Base-by-base conservation (phyloP, 1,284 basidiomycete genomes). In the Rhodotorula sp. region DNA sequence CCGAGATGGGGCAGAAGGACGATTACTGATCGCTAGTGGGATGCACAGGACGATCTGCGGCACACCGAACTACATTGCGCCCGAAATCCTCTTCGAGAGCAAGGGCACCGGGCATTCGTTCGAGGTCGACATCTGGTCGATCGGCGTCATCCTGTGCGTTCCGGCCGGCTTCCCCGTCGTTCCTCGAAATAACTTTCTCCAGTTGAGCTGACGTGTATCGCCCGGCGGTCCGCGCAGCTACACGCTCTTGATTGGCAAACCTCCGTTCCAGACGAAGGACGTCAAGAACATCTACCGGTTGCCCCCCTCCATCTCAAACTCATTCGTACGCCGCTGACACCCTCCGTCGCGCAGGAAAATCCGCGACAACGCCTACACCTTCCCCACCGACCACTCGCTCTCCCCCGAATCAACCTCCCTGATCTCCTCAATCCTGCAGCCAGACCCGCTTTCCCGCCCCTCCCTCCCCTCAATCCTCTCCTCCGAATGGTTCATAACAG, bases 21-120 rank as follows among this genome's bases (percentile, higher is more conserved):
- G 56, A 30, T 49, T 52, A 53, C 54, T 51, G 29, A 44, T 34
- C 22, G 8, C 5, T 59, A 24, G 27, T 59, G 55, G 30, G n/a
- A 32, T 34, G 32, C 3, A 32, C 70, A 86, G 84, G 78, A 99
- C 95, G 0, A 95, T 98, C 59, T 98, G 95, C 77, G 96, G 95
- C 10, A 99, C 95, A 2, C 96, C 95, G 2, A 98, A 99, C 80
- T 98, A 99, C 80, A 98, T 99, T 75, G 96, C 96, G 0, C 96
- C 95, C 0, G 95, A 99, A 80, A 94, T 99, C 46, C 83, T 99
- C 70, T 98, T 97, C 80, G 94, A 97, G 80, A 92, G 90, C 54
- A 91, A 89, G 34, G 51, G 60, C 7, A 94, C 94, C 76, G 94
- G 95, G 0, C 95, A 99, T 81, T 94, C 91, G 79, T 99, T 97